Evolutionary conservation across 2,329 filamentous ascomycete species (phyloP).

Genomic region (Daldinia eschscholtzii): DNA sequence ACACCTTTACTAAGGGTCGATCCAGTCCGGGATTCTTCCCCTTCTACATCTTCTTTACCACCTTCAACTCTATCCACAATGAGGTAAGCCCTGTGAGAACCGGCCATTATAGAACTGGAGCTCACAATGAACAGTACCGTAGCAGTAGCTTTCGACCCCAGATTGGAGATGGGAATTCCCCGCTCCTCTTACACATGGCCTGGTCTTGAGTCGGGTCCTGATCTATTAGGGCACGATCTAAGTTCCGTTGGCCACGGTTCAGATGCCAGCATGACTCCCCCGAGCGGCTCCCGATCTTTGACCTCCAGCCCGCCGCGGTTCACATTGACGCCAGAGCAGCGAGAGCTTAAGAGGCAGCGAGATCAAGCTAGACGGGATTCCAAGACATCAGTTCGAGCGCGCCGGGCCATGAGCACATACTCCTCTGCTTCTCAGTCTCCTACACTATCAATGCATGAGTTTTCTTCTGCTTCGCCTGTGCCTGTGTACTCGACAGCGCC

Average conservation of each 20-base stretch:
- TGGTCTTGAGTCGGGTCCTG: constrained; percentile 56
- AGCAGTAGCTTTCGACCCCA: constrained; percentile 63
- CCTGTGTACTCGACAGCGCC: constrained; percentile 66
- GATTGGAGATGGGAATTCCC: constrained; percentile 64
- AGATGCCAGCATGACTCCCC: constrained; percentile 65
- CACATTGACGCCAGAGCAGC: constrained; percentile 69
- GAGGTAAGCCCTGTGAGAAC: constrained; percentile 53
- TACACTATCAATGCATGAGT: constrained; percentile 59
- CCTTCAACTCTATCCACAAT: constrained; percentile 50
- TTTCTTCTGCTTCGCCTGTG: constrained; percentile 58
- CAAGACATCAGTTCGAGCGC: constrained; percentile 65
- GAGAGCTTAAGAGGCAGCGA: constrained; percentile 71
- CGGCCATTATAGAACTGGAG: not conserved
- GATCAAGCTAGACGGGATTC: constrained; percentile 70
- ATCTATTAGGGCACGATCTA: constrained; percentile 61
- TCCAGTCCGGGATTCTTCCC: constrained; percentile 50
- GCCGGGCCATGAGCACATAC: constrained; percentile 63
- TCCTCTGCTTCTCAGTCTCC: constrained; percentile 55
- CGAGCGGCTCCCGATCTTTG: constrained; percentile 63
- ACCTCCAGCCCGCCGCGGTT: constrained; percentile 70
- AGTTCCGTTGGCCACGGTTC: constrained; percentile 61
- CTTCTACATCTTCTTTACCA: constrained; percentile 40
- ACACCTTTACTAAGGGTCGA: constrained; percentile 52
- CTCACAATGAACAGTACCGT: constrained; percentile 57
- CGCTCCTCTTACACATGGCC: constrained; percentile 66